Evolutionary conservation across 495 filamentous ascomycete genomes (phyloP), one percentile per base, ranked within the genome.

Genomic region (Rhizodiscina lignyota): DNA sequence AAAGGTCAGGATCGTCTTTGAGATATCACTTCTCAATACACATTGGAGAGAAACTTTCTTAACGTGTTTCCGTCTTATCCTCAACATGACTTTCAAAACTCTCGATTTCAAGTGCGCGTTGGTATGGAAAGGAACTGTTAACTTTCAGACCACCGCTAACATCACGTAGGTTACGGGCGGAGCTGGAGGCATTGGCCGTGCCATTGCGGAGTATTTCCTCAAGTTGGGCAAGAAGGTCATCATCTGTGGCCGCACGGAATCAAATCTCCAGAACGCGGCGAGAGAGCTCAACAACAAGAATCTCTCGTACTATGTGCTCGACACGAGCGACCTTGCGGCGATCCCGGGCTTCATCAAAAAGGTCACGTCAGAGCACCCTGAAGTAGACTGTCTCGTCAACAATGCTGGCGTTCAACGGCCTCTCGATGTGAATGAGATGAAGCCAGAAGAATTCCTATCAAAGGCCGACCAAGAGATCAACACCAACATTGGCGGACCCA

Each of bases 391-490:
- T 39, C 40, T 66, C 2, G 45, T 66, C 36, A 66, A 66, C 39
- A 54, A 59, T 32, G 45, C 45, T 4, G 45, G 44, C 18, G 33
- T 56, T 5, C 53, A 61, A 35, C 33, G 52, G 17, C 50, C 50
- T 2, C 38, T 60, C 21, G 38, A 50, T 17, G 39, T 53, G 21
- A 34, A 49, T 13, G 36, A 53, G 11, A 49, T 57, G 32, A 36
- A 42, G 4, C 8, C 28, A 4, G 33, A 28, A 12, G 35, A 50
- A 15, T 42, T 48, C 20, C 47, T 63, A 19, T n/a, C 33, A 17
- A 62, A 60, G 32, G 62, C 60, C 11, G 62, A 64, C 38, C 48
- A 63, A 28, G 60, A 66, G 42, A 59, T 67, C 37, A 45, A 63
- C 34, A 65, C 64, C 36, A 65, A 65, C 41, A 56, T 65, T 36